A percentile compares a stretch with the other conserved stretches of the same genome.
phyloP scores from a whole-genome alignment of 2,329 filamentous ascomycete species.

The Malbranchea zuffiana region DNA sequence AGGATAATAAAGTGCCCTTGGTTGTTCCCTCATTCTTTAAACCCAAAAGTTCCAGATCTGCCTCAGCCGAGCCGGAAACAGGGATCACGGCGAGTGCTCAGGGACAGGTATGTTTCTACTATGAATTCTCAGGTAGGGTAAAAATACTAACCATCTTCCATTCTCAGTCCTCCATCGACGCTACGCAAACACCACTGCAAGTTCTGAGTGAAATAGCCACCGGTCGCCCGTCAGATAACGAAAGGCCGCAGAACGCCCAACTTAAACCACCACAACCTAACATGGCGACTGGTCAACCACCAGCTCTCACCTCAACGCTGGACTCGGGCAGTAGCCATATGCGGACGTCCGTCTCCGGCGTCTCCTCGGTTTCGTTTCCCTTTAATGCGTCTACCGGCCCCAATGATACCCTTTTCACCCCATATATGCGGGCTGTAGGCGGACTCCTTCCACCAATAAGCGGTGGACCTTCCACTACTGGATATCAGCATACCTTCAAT shows the following conservation, averaged over 20 bases:
- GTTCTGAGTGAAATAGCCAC: conserved; percentile 35
- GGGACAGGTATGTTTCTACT: too few species aligned
- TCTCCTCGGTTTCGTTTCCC: too few species aligned
- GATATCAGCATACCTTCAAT: conserved; percentile 2
- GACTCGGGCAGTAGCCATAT: too few species aligned
- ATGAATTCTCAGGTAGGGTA: not conserved
- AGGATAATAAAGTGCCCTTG: conserved; percentile 21
- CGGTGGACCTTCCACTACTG: too few species aligned
- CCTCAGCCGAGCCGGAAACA: conserved; percentile 5
- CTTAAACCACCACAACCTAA: too few species aligned
- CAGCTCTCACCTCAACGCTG: too few species aligned
- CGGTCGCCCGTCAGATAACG: conserved; percentile 20
- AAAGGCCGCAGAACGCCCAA: not conserved
- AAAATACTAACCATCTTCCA: not conserved
- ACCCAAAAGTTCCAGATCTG: conserved; percentile 1
- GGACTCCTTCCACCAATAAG: too few species aligned
- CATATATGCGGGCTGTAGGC: conserved; percentile 3
- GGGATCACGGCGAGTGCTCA: too few species aligned
- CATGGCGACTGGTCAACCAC: too few species aligned
- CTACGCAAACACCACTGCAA: conserved; percentile 25
- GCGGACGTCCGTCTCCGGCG: too few species aligned
- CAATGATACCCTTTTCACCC: not conserved
- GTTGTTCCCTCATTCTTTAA: conserved; percentile 14
- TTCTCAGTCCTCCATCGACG: not conserved
- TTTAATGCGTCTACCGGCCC: not conserved